These are phyloP conservation scores for Cryptococcus amylolentus DNA, from an alignment of 1,284 basidiomycete species.

Conservation along the genomic window DNA sequence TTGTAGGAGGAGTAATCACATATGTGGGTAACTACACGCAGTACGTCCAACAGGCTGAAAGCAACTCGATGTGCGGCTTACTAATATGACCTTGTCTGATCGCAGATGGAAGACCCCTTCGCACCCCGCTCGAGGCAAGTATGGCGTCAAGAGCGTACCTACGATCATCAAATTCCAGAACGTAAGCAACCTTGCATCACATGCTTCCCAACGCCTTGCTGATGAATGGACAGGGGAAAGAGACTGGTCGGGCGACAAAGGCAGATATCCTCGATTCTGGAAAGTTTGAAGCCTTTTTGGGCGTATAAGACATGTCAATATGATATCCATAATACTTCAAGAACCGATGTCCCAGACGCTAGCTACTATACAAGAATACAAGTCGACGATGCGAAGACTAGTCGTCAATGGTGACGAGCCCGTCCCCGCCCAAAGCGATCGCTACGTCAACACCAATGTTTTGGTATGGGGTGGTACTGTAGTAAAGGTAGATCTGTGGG, in stretches of 20 bases:
- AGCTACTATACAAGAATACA: too few relatives aligned
- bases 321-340: too few relatives aligned
- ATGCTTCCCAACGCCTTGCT: neutral
- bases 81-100: neutral
- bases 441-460: slow-evolving; percentile 9
- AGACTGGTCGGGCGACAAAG: slow-evolving; percentile 7
- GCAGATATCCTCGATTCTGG: slow-evolving; percentile 8
- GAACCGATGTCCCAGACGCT: too few relatives aligned
- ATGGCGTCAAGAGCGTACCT: slow-evolving; percentile 13
- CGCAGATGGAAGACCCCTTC: slow-evolving; percentile 18
- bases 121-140: slow-evolving; percentile 15
- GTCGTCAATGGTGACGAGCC: neutral
- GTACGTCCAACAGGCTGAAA: slow-evolving; percentile 4
- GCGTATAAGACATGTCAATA: neutral
- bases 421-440: slow-evolving; percentile 7
- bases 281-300: slow-evolving; percentile 10
- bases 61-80: neutral
- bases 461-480: neutral
- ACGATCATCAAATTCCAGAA: slow-evolving; percentile 15
- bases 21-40: slow-evolving; percentile 15
- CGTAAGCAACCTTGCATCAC: slow-evolving; percentile 4
- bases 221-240: slow-evolving; percentile 6
- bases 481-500: slow-evolving; percentile 2
- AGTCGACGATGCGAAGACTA: too few relatives aligned
- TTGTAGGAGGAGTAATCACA: slow-evolving; percentile 13